Percentiles rank a stretch among this genome's conserved stretches.
These are phyloP conservation scores for Rubroshorea leprosula DNA, from an alignment of 345 rosid genomes.

Conservation along the genomic window DNA sequence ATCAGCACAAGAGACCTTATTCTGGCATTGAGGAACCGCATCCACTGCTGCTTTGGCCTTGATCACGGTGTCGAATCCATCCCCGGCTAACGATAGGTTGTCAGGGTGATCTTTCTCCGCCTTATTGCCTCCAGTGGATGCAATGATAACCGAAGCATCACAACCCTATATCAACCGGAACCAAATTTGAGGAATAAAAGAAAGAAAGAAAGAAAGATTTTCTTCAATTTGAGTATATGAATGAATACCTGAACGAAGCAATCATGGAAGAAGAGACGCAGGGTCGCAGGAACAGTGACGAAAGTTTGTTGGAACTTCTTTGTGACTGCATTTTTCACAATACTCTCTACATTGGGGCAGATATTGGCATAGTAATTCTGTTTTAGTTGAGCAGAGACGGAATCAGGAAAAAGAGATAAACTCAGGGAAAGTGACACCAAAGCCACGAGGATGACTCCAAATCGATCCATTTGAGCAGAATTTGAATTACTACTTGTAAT, in stretches of 20 bases:
- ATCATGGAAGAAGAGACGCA: slow-evolving; percentile 90
- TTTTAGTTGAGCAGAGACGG: slow-evolving; percentile 54
- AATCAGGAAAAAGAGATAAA: slow-evolving; percentile 36
- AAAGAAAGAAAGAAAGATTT: too few species aligned
- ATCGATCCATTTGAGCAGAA: slow-evolving; percentile 20
- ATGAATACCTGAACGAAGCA: slow-evolving; percentile 77
- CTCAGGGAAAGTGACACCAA: slow-evolving; percentile 34
- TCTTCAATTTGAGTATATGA: too few species aligned
- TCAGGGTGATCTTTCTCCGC: slow-evolving; percentile 89
- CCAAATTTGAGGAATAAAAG: too few species aligned
- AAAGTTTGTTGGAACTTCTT: slow-evolving; percentile 54
- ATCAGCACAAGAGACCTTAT: slow-evolving; percentile 80
- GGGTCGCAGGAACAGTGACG: slow-evolving; percentile 65
- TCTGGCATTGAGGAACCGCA: slow-evolving; percentile 40
- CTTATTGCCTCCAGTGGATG: slow-evolving; percentile 41
- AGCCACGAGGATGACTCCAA: slow-evolving; percentile 15
- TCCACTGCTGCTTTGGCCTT: slow-evolving; percentile 72
- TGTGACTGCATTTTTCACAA: slow-evolving; percentile 44
- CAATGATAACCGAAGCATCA: slow-evolving; percentile 67
- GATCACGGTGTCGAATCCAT: slow-evolving; percentile 80
- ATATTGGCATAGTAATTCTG: slow-evolving; percentile 39
- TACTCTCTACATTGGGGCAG: slow-evolving; percentile 68
- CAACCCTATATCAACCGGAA: slow-evolving; percentile 43
- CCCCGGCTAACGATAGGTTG: slow-evolving; percentile 76
- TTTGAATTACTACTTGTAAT: not conserved